Evolutionary conservation across 1,284 basidiomycete species (phyloP), one percentile per base, ranked within the genome.

Genomic region (Irpex lacteus): DNA sequence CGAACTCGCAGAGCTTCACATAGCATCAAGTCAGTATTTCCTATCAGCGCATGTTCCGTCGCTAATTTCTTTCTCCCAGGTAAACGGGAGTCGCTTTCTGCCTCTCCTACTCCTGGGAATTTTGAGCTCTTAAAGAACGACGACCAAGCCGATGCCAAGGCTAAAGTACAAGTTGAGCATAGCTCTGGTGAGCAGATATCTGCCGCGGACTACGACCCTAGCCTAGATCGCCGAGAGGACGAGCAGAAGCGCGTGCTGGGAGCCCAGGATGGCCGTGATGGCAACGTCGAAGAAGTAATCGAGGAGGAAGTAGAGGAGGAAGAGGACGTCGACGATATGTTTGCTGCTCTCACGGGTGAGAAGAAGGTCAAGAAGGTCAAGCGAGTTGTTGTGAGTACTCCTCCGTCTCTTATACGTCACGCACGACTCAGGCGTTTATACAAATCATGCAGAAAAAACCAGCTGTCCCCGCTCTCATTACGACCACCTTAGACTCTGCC

Each of bases 151-250:
- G 73, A 77, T 13, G 76, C 77, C 18, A 76, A 80, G 66, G 75
- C 74, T 2, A 77, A 77, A 60, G 75, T 75, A 1, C 78, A 78
- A 66, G 75, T 76, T 59, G 78, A 84, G 62, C 80, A 82, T 58
- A 84, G 78, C n/a, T 79, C 78, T 55, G 81, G 79, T 63, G 86
- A 90, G 68, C 90, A 92, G 72, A 82, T 96, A 40, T 92, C 89
- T 50, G 96, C 96, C 19, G 96, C 95, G 54, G 95, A 98, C 77
- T 98, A 98, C 77, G 93, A 97, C 75, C 94, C 95, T 15, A 92
- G 90, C 71, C 76, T 90, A 67, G 95, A 96, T 77, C 85, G 90
- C 49, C 82, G 89, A 37, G 91, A 92, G 73, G 94, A 96, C 68
- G 91, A 92, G 68, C 85, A 87, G 66, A 86, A 86, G 68, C 85